phyloP scores from a whole-genome alignment of 2,329 filamentous ascomycete genomes.

The Colletotrichum theobromicola region DNA sequence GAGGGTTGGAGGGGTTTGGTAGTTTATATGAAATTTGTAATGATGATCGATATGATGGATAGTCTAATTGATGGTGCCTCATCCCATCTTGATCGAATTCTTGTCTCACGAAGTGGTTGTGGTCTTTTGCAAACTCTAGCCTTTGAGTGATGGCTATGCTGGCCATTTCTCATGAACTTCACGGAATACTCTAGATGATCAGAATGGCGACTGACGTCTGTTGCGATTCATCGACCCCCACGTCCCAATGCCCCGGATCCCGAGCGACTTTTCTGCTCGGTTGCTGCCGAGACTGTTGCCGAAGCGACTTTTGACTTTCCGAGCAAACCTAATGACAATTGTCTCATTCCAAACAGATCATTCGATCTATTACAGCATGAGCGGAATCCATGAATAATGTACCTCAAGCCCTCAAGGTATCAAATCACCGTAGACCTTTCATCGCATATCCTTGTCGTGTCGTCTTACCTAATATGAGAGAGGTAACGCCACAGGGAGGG shows the following conservation, averaged over 20 bases:
- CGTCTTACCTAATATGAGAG: background rate
- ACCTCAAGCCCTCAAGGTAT: background rate
- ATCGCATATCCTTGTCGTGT: background rate
- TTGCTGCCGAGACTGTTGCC: background rate
- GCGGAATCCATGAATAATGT: background rate
- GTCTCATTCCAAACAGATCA: background rate
- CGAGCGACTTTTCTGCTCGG: background rate
- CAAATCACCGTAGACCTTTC: background rate
- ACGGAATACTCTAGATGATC: accelerated
- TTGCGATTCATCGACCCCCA: background rate
- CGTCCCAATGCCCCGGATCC: too few species aligned
- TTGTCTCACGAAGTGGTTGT: background rate
- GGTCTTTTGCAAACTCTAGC: too few species aligned
- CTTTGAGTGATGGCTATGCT: too few species aligned
- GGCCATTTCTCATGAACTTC: too few species aligned
- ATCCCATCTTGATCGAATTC: background rate
- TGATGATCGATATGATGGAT: background rate
- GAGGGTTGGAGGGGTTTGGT: background rate
- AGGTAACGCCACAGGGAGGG: background rate
- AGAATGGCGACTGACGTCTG: background rate
- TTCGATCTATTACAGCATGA: background rate
- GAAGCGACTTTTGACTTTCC: background rate
- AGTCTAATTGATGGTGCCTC: background rate
- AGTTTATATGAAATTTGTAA: constrained; percentile 1
- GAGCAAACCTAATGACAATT: background rate